A percentile compares a stretch with the other conserved stretches of the same genome.
phyloP scores from a whole-genome alignment of 805 yeast species.

The Spathaspora arborariae region DNA sequence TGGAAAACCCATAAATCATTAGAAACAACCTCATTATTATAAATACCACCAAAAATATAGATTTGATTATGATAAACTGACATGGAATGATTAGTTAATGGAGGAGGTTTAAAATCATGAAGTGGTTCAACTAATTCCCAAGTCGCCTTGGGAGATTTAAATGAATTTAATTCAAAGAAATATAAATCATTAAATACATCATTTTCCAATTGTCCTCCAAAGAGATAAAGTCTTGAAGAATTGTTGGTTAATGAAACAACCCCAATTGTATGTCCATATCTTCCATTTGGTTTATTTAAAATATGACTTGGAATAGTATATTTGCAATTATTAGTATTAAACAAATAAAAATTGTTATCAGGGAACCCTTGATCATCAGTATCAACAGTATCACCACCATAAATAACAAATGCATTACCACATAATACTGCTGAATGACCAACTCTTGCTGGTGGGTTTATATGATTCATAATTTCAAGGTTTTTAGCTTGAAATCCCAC shows the following conservation, averaged over 20 bases:
- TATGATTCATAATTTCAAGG: slow-evolving; percentile 54
- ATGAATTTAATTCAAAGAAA: slow-evolving; percentile 81
- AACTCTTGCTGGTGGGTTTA: slow-evolving; percentile 91
- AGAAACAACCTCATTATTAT: slow-evolving; percentile 61
- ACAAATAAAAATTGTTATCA: slow-evolving; percentile 86
- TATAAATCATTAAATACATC: slow-evolving; percentile 81
- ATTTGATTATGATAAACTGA: slow-evolving; percentile 71
- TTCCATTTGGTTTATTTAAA: slow-evolving; percentile 70
- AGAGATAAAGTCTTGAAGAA: slow-evolving; percentile 63
- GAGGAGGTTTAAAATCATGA: slow-evolving; percentile 58
- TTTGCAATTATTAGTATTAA: slow-evolving; percentile 52
- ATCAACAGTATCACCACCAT: slow-evolving; percentile 94
- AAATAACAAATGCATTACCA: slow-evolving; percentile 92
- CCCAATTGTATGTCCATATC: slow-evolving; percentile 90
- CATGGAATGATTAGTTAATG: slow-evolving; percentile 89
- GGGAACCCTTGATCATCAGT: slow-evolving; percentile 71
- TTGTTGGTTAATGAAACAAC: slow-evolving; percentile 54
- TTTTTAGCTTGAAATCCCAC: slow-evolving; percentile 27
- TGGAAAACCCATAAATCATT: slow-evolving; percentile 82
- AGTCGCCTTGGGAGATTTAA: slow-evolving; percentile 75
- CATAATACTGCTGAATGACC: slow-evolving; percentile 91
- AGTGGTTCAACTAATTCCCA: slow-evolving; percentile 73
- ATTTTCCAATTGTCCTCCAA: slow-evolving; percentile 92
- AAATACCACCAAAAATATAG: slow-evolving; percentile 87
- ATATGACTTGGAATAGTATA: slow-evolving; percentile 44